A percentile compares a stretch with the other conserved stretches of the same genome.
phyloP scores from a whole-genome alignment of 352 stramenopile genomes.

The Globisporangium echinulatum region DNA sequence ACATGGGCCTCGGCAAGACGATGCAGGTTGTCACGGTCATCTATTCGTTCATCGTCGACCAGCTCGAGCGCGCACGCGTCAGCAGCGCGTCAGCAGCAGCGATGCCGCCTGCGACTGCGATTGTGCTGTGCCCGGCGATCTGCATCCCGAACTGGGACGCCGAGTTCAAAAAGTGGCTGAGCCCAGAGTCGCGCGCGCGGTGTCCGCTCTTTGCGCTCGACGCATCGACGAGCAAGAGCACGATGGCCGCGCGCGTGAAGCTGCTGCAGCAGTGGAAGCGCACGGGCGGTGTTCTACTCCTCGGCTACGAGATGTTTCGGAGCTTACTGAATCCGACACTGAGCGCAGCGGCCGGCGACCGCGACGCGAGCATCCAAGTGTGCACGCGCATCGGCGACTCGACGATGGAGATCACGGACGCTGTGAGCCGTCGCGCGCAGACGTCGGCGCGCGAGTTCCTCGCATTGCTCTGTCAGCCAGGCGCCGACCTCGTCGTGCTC shows the following conservation, averaged over 20 bases:
- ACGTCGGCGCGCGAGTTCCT: conserved; percentile 48
- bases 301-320: conserved; percentile 90
- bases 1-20: conserved; percentile 89
- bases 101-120: conserved; percentile 29
- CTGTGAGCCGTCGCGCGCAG: conserved; percentile 40
- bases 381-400: conserved; percentile 55
- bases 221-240: conserved; percentile 48
- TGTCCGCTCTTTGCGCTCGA: conserved; percentile 66
- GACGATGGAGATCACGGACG: conserved; percentile 61
- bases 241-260: conserved; percentile 34
- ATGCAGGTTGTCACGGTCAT: conserved; percentile 82
- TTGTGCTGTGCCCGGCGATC: conserved; percentile 95
- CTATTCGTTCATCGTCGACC: conserved; percentile 72
- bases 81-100: neutral
- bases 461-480: conserved; percentile 49
- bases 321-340: conserved; percentile 70
- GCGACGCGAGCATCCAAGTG: conserved; percentile 47
- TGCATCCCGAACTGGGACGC: conserved; percentile 96
- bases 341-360: conserved; percentile 16
- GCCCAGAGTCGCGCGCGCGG: conserved; percentile 32
- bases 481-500: conserved; percentile 74
- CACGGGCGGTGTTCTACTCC: conserved; percentile 70
- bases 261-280: conserved; percentile 70
- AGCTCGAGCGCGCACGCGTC: conserved; percentile 17
- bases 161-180: conserved; percentile 97